These are phyloP conservation scores for Chamaecrista fasciculata DNA, from an alignment of 306 rosid species.

Conservation along the genomic window DNA sequence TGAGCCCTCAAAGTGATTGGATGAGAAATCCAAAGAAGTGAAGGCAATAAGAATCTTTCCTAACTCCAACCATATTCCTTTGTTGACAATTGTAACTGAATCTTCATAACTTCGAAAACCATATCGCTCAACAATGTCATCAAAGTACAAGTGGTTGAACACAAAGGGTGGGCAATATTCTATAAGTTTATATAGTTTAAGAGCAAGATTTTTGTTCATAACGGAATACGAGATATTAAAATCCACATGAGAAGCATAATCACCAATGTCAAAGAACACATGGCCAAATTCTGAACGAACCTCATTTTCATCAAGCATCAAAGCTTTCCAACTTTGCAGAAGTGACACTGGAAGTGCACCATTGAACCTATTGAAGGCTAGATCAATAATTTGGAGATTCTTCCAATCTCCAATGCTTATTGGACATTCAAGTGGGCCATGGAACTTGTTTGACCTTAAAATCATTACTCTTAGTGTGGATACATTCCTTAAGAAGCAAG, in stretches of 20 bases:
- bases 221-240: no score
- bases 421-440: background rate
- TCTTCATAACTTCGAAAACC: no score
- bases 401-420: background rate
- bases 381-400: background rate
- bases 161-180: no score
- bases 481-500: background rate
- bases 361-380: slow-evolving; percentile 6
- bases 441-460: background rate
- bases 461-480: background rate
- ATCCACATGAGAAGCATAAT: no score
- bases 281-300: no score
- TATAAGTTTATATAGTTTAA: no score
- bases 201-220: no score
- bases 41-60: background rate
- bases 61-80: background rate
- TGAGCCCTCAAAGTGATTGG: background rate
- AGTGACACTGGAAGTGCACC: background rate
- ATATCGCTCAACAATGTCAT: no score
- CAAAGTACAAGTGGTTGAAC: no score
- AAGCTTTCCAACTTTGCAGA: background rate
- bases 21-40: slow-evolving; percentile 1
- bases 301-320: background rate
- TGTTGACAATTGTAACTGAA: no score
- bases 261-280: no score